Percentiles rank a stretch among this genome's conserved stretches.
Conservation (phyloP, 1,284 basidiomycete genomes). For the Ustilago shanxiensis region DNA sequence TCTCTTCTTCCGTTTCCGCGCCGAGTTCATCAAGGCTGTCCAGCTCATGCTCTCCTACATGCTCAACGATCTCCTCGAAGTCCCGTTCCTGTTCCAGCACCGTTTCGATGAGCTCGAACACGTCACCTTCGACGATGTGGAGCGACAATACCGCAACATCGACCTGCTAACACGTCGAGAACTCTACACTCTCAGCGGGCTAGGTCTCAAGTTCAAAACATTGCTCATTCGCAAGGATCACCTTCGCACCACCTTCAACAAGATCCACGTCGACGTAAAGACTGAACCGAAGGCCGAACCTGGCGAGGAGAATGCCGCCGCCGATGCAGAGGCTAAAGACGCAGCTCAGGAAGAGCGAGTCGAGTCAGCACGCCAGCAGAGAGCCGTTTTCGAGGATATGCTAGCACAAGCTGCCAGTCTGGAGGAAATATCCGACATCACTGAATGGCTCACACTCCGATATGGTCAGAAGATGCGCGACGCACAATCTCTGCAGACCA, state of each 20-base stretch:
- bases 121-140: conserved; percentile 71
- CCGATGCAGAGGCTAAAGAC: conserved; percentile 7
- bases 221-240: conserved; percentile 63
- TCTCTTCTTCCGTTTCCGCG: conserved; percentile 76
- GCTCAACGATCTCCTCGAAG: conserved; percentile 88
- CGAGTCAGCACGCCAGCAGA: conserved; percentile 27
- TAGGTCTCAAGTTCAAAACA: conserved; percentile 72
- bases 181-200: conserved; percentile 76
- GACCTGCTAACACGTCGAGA: conserved; percentile 63
- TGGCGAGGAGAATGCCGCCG: conserved; percentile 78
- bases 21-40: conserved; percentile 83
- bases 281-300: conserved; percentile 72
- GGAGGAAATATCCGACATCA: conserved; percentile 90
- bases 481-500: conserved; percentile 74
- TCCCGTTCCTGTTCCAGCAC: conserved; percentile 94
- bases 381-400: conserved; percentile 54
- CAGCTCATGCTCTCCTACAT: conserved; percentile 84
- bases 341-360: conserved; percentile 7
- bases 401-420: conserved; percentile 73
- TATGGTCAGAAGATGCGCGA: conserved; percentile 73
- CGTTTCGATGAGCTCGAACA: conserved; percentile 89
- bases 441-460: conserved; percentile 90
- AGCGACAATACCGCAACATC: conserved; percentile 43
- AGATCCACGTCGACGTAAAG: conserved; percentile 73
- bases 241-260: conserved; percentile 59